Percentiles rank a stretch among this genome's conserved stretches.
These are phyloP conservation scores for Telopea speciosissima DNA, from an alignment of 177 flowering plant species.

Conservation along the genomic window DNA sequence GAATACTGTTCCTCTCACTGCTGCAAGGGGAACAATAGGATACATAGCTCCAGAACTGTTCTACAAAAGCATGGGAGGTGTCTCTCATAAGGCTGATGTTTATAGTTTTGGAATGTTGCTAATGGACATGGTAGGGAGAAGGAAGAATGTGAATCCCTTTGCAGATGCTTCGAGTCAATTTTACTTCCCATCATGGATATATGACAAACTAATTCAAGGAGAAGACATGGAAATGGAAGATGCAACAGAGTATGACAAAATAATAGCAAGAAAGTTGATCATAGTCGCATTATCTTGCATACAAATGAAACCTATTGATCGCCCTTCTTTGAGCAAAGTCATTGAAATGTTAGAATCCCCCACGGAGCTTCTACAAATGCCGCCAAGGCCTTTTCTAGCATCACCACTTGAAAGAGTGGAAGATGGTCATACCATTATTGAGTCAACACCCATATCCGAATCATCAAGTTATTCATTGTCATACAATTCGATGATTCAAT, in stretches of 20 bases:
- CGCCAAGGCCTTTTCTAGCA: conserved; percentile 3
- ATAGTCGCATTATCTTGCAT: conserved; percentile 5
- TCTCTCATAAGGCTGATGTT: background rate
- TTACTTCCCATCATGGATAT: background rate
- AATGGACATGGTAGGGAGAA: background rate
- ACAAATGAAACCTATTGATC: conserved; percentile 4
- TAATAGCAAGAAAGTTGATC: background rate
- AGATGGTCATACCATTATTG: too few species aligned
- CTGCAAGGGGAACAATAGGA: background rate
- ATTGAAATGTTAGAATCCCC: background rate
- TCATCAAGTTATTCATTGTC: too few species aligned
- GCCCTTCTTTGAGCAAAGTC: conserved; percentile 7
- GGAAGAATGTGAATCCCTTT: conserved; percentile 1
- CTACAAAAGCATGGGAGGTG: background rate
- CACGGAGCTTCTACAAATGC: conserved; percentile 5
- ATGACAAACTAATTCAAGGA: background rate
- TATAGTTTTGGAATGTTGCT: background rate
- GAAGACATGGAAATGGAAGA: background rate
- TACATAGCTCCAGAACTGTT: background rate
- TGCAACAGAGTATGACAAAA: background rate
- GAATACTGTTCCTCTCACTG: background rate
- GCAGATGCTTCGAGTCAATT: background rate
- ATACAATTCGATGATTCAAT: too few species aligned
- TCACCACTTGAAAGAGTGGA: background rate
- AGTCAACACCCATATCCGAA: too few species aligned